Conservation (phyloP, 192 early-diverging fungal species). For the Cladochytrium replicatum region DNA sequence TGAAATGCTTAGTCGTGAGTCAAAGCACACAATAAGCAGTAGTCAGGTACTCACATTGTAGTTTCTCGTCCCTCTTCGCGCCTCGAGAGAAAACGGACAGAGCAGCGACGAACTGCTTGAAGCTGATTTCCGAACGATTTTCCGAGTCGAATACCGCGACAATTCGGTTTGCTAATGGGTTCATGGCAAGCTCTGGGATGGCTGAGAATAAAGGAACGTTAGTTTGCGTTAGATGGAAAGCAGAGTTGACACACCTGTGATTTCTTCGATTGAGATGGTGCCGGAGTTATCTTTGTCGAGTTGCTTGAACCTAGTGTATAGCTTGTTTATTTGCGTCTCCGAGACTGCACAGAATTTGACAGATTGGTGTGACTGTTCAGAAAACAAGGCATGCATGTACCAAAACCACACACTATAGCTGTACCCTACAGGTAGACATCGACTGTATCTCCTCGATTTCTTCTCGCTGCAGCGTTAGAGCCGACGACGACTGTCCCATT, state of each 20-base stretch:
- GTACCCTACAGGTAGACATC: slow-evolving; percentile 21
- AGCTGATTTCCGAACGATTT: slow-evolving; percentile 26
- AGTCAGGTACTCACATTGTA: slow-evolving; percentile 25
- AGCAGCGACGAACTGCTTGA: slow-evolving; percentile 24
- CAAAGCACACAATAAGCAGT: background rate
- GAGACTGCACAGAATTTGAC: slow-evolving; percentile 11
- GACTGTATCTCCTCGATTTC: slow-evolving; percentile 25
- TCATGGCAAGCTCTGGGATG: slow-evolving; percentile 41
- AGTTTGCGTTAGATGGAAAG: no score
- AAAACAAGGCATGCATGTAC: background rate
- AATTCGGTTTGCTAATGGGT: slow-evolving; percentile 33
- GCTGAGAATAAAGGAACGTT: no score
- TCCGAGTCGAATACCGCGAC: slow-evolving; percentile 30
- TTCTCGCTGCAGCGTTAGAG: slow-evolving; percentile 10
- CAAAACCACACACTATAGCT: background rate
- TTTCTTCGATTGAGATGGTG: slow-evolving; percentile 25
- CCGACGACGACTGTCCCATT: slow-evolving; percentile 21
- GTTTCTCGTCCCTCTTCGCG: slow-evolving; percentile 32
- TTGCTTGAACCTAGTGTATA: slow-evolving; percentile 32
- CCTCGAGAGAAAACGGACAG: slow-evolving; percentile 24
- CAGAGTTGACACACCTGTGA: no score
- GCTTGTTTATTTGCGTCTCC: slow-evolving; percentile 21
- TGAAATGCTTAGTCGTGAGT: no score
- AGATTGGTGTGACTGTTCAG: background rate
- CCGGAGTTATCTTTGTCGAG: slow-evolving; percentile 38